Evolutionary conservation across 2,329 filamentous ascomycete genomes (phyloP).

Genomic region (Epichloe festucae): DNA sequence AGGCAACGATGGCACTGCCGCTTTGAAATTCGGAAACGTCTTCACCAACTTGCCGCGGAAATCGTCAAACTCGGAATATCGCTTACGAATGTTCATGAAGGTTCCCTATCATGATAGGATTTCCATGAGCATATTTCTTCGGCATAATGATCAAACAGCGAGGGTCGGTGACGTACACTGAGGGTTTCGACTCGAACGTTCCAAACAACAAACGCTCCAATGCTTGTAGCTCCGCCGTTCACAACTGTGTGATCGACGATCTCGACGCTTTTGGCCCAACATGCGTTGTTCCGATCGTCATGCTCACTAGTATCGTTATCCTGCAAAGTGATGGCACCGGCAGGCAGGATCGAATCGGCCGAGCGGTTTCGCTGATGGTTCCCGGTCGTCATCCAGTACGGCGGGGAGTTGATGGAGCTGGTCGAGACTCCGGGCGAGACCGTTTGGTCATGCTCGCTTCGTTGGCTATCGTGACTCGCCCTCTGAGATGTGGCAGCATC

Average conservation of each 20-base stretch:
- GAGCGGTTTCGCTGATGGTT: constrained; percentile 30
- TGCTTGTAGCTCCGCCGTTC: constrained; percentile 41
- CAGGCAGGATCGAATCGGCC: constrained; percentile 33
- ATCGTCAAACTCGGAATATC: constrained; percentile 90
- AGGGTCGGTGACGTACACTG: constrained; percentile 41
- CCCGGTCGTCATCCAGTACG: constrained; percentile 28
- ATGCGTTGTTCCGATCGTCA: constrained; percentile 40
- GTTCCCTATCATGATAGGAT: constrained; percentile 31
- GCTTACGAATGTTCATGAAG: constrained; percentile 49
- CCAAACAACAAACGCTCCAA: constrained; percentile 93
- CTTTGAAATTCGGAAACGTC: constrained; percentile 74
- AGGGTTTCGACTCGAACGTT: constrained; percentile 80
- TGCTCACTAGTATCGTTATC: constrained; percentile 46
- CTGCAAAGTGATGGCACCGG: constrained; percentile 45
- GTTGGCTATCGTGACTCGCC: constrained; percentile 6
- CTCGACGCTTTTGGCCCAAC: constrained; percentile 52
- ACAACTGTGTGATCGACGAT: constrained; percentile 45
- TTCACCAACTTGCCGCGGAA: constrained; percentile 59
- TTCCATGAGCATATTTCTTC: not conserved
- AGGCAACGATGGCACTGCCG: constrained; percentile 77
- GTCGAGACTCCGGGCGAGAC: constrained; percentile 14
- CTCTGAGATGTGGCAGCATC: not conserved
- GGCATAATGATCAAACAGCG: not conserved
- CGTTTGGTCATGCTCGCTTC: constrained; percentile 5
- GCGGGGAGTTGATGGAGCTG: constrained; percentile 24